These are phyloP conservation scores for Cornus controversa DNA, from an alignment of 148 eudicot species.

Conservation along the genomic window DNA sequence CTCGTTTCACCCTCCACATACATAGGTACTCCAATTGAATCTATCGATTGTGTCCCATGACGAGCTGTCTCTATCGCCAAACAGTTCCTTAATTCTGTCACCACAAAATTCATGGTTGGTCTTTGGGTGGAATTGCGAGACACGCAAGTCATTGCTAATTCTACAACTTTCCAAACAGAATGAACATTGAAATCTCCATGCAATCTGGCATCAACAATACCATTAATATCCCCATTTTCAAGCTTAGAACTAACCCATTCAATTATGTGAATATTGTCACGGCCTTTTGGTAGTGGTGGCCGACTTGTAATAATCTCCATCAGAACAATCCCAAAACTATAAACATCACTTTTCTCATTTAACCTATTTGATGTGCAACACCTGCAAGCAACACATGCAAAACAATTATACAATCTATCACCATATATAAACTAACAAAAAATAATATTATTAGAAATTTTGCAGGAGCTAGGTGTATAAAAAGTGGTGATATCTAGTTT, in stretches of 20 bases:
- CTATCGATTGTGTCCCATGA: too few relatives aligned
- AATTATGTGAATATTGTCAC: slow-evolving; percentile 3
- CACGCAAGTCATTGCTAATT: slow-evolving; percentile 23
- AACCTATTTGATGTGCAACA: not conserved
- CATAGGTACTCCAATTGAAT: too few relatives aligned
- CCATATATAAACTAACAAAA: too few relatives aligned
- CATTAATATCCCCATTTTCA: slow-evolving; percentile 18
- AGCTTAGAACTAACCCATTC: slow-evolving; percentile 18
- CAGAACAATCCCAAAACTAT: slow-evolving; percentile 26
- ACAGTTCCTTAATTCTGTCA: slow-evolving; percentile 26
- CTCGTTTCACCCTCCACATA: too few relatives aligned
- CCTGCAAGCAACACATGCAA: not conserved
- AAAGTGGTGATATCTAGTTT: too few relatives aligned
- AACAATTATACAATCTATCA: too few relatives aligned
- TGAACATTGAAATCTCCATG: slow-evolving; percentile 12
- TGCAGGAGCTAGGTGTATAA: too few relatives aligned
- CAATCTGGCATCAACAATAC: slow-evolving; percentile 15
- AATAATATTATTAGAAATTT: too few relatives aligned
- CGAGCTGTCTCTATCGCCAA: slow-evolving; percentile 1
- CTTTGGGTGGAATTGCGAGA: slow-evolving; percentile 4
- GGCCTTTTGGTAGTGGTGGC: slow-evolving; percentile 7
- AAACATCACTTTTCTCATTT: slow-evolving; percentile 23
- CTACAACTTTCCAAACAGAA: slow-evolving; percentile 22
- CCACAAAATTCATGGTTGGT: slow-evolving; percentile 24
- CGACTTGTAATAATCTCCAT: slow-evolving; percentile 27